A percentile compares a stretch with the other conserved stretches of the same genome.
phyloP scores from a whole-genome alignment of 1,284 basidiomycete species.

The Chalciporus sp. region DNA sequence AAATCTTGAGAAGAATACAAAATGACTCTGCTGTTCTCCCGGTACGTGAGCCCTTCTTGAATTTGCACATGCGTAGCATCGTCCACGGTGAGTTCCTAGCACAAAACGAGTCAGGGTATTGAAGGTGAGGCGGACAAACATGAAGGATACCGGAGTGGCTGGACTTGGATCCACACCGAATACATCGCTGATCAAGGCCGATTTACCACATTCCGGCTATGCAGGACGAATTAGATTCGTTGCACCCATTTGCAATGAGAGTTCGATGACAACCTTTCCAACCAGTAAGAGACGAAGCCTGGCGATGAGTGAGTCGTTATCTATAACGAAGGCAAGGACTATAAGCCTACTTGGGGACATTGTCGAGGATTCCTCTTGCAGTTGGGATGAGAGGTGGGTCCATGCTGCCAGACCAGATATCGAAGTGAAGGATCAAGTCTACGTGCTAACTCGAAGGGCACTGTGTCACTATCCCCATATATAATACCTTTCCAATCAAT shows the following conservation, averaged over 20 bases:
- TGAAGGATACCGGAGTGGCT: not conserved
- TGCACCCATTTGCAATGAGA: not conserved
- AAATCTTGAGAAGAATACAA: slow-evolving; percentile 4
- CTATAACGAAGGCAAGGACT: not conserved
- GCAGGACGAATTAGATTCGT: not conserved
- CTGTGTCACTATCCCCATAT: no score
- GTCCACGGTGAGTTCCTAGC: not conserved
- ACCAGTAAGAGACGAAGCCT: slow-evolving; percentile 5
- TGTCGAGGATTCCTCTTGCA: not conserved
- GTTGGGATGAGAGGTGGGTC: not conserved
- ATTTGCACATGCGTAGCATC: not conserved
- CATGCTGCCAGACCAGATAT: not conserved
- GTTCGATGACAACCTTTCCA: slow-evolving; percentile 4
- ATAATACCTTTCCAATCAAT: not conserved
- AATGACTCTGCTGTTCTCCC: slow-evolving; percentile 1
- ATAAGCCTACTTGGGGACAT: not conserved
- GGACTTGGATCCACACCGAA: slow-evolving; percentile 5
- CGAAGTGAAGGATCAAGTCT: no score
- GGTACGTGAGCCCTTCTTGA: slow-evolving; percentile 1
- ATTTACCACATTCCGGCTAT: slow-evolving; percentile 6
- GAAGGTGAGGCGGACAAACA: not conserved
- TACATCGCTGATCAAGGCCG: slow-evolving; percentile 1
- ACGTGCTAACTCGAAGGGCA: no score
- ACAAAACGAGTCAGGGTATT: no score
- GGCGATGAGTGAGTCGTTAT: not conserved